Base-by-base conservation (phyloP, 371 early-diverging fungal species). In the Lichtheimia hyalospora region DNA sequence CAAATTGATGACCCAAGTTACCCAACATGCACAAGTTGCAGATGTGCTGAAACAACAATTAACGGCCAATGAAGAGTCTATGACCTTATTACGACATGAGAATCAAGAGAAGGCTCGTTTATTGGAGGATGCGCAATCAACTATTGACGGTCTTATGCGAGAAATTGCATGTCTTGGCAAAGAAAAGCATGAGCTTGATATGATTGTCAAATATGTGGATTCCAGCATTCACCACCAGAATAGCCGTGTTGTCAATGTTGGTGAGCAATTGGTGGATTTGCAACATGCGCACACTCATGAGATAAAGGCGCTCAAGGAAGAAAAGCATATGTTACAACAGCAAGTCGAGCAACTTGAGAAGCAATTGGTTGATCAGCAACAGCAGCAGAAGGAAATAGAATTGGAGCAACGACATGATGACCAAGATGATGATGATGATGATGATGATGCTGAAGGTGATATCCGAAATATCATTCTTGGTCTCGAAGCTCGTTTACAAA, bases 111-210 rank as follows among this genome's bases (percentile, higher is more conserved):
- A 77, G 58, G 44, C 70, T 12, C 24, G 57, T 13, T n/a, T 57
- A 13, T 58, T 66, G 14, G 57, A 66, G 8, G 52, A 54, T 15
- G 64, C 68, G 42, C 63, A 70, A 48, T 49, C 40, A 12, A 62
- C 71, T 14, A 21, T 74, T 2, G 65, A 70, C 10, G 41, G 50
- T 14, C 51, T 76, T 13, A 44, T 71, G 5, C 71, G 69, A n/a
- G 70, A 79, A 42, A 53, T 74, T 2, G 54, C 58, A 16, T 66
- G 57, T 13, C 68, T 74, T 53, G 68, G 66, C 12, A 43, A 52
- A 8, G 76, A 75, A 57, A 71, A 66, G 52, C 68, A 70, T 34
- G 64, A 72, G 14, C 44, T 75, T 13, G 66, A 74, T 25, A 39
- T 63, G 28, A 61, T 74, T 0, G 64, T 75, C 51, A 48, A 58